phyloP scores from a whole-genome alignment of 192 early-diverging fungal species.

The Dispira simplex region DNA sequence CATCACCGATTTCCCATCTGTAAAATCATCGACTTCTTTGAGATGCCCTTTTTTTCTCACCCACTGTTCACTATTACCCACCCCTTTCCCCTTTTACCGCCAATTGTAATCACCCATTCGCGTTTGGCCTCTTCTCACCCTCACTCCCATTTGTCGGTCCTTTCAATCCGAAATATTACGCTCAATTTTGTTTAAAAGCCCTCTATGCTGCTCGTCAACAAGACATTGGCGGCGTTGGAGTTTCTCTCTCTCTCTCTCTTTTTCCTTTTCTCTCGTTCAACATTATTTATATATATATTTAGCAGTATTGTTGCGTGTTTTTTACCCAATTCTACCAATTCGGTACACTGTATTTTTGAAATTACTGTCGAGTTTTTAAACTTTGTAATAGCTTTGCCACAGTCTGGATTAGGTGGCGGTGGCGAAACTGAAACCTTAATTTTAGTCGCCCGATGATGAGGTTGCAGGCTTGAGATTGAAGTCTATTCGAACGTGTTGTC shows the following conservation, averaged over 20 bases:
- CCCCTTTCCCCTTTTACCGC: background rate
- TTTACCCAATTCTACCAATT: background rate
- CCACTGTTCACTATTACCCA: background rate
- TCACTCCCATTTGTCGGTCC: background rate
- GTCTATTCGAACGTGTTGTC: background rate
- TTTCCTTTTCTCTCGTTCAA: background rate
- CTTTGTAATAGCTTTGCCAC: no score
- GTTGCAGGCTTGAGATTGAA: no score
- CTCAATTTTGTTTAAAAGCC: background rate
- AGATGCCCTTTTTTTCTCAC: background rate
- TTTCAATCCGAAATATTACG: background rate
- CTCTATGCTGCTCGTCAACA: background rate
- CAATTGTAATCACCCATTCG: background rate
- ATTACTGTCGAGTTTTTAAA: no score
- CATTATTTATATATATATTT: background rate
- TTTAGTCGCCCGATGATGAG: no score
- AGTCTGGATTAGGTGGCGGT: no score
- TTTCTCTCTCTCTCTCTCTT: background rate
- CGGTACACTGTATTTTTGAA: background rate
- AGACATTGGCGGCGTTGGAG: background rate
- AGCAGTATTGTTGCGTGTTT: background rate
- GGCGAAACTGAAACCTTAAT: no score
- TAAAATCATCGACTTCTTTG: background rate
- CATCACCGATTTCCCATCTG: constrained; percentile 1
- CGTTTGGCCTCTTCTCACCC: background rate